These are phyloP conservation scores for Durusdinium trenchii DNA, from an alignment of 73 alveolate genomes.

Conservation along the genomic window DNA sequence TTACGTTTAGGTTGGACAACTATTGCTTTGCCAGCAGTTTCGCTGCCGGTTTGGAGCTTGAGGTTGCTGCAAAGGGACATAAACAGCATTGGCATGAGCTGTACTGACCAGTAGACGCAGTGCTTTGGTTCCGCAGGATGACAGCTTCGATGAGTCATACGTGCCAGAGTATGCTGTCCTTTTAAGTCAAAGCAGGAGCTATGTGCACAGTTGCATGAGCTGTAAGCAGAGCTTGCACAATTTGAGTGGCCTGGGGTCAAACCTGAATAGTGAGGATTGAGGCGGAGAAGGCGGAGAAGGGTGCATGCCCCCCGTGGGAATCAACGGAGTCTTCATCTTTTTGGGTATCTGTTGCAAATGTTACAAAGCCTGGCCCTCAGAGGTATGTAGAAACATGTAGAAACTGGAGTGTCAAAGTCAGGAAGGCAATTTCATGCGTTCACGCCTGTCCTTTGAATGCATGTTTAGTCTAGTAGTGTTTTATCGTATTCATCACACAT, in stretches of 20 bases:
- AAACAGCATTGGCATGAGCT: neutral
- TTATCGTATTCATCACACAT: neutral
- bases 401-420: neutral
- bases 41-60: conserved; percentile 44
- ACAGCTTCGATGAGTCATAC: conserved; percentile 35
- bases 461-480: no score
- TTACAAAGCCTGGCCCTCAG: neutral
- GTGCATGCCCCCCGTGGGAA: neutral
- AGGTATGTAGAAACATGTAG: neutral
- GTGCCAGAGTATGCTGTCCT: conserved; percentile 25
- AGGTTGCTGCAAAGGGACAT: no score
- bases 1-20: conserved; percentile 61
- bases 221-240: neutral
- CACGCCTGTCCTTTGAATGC: no score
- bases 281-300: neutral
- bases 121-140: neutral
- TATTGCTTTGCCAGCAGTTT: conserved; percentile 76
- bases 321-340: conserved; percentile 24
- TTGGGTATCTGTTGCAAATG: conserved; percentile 72
- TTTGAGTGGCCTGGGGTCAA: neutral
- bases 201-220: neutral
- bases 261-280: neutral
- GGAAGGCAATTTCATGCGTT: no score
- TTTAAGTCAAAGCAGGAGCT: neutral
- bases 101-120: no score